Evolutionary conservation across 371 early-diverging fungal genomes (phyloP).

Genomic region (Mucor plumbeus): DNA sequence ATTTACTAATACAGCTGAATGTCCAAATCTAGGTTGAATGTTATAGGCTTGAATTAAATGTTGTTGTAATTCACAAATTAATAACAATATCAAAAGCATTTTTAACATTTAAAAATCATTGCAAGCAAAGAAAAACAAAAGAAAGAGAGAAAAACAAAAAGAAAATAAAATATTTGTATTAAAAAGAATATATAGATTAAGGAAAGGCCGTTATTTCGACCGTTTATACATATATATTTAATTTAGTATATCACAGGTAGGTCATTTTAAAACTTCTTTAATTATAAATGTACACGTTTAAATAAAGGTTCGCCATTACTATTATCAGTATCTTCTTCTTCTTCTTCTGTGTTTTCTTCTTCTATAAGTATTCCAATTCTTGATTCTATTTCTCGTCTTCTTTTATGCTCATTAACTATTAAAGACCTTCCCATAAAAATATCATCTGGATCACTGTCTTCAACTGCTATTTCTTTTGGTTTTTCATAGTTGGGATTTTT

Average conservation of each 20-base stretch:
- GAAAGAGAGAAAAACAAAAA: conserved; percentile 9
- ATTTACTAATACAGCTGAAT: conserved; percentile 27
- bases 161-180: background rate
- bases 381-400: background rate
- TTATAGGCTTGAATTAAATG: conserved; percentile 16
- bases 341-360: background rate
- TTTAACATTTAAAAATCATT: conserved; percentile 6
- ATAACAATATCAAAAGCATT: conserved; percentile 12
- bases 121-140: background rate
- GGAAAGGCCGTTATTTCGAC: conserved; percentile 9
- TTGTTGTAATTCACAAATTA: background rate
- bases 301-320: background rate
- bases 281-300: conserved; percentile 15
- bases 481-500: background rate
- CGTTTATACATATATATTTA: background rate
- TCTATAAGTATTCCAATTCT: conserved; percentile 2
- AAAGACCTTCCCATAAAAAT: conserved; percentile 11
- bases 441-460: conserved; percentile 7
- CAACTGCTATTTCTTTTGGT: background rate
- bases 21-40: conserved; percentile 27
- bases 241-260: background rate
- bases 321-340: background rate
- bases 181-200: background rate
- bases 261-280: conserved; percentile 18
- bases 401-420: background rate